Conservation (phyloP, 257 asterid species). For the Nicotiana benthamiana region DNA sequence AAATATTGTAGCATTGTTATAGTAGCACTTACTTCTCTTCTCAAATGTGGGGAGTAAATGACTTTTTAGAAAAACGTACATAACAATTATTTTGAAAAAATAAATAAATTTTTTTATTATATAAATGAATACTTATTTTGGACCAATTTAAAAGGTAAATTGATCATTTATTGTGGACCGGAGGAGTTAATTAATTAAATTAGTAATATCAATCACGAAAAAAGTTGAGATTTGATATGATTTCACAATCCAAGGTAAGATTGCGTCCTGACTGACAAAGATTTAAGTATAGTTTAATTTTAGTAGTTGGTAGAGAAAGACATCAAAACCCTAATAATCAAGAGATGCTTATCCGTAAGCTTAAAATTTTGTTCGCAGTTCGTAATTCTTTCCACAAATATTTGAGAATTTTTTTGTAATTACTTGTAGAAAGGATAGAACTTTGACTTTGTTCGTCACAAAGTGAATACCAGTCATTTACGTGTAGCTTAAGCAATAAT, state of each 20-base stretch:
- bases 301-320: background rate
- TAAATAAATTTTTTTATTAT: too few species aligned
- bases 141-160: too few species aligned
- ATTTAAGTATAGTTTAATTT: background rate
- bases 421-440: background rate
- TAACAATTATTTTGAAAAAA: too few species aligned
- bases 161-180: too few species aligned
- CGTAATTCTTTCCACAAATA: background rate
- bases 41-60: too few species aligned
- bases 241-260: background rate
- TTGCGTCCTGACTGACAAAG: background rate
- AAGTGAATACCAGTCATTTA: background rate
- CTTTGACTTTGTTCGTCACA: background rate
- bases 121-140: too few species aligned
- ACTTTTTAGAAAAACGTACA: too few species aligned
- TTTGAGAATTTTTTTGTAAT: background rate
- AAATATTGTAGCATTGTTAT: too few species aligned
- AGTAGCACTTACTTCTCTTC: too few species aligned
- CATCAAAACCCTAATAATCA: background rate
- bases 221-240: background rate
- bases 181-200: too few species aligned
- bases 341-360: background rate
- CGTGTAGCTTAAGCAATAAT: background rate
- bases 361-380: background rate
- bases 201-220: background rate